Evolutionary conservation across 2,329 filamentous ascomycete species (phyloP).

Genomic region (Aureobasidium sp.): DNA sequence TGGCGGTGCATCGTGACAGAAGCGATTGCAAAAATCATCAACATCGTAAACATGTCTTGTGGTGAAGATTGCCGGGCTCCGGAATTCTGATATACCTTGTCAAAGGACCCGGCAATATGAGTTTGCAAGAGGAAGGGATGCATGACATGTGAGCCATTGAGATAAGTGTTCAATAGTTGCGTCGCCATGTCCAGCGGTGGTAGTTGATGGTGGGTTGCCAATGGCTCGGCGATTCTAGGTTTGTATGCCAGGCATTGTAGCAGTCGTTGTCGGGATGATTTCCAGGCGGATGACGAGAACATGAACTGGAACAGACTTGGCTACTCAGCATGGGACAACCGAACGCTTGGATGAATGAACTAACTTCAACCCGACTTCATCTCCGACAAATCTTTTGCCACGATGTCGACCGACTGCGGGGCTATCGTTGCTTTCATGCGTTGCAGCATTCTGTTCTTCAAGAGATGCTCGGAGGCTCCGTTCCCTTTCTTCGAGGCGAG

Average conservation of each 20-base stretch:
- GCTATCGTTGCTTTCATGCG: not conserved
- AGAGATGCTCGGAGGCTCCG: not conserved
- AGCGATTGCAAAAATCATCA: conserved; percentile 35
- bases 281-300: conserved; percentile 11
- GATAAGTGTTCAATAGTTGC: conserved; percentile 13
- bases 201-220: conserved; percentile 6
- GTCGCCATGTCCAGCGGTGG: conserved; percentile 10
- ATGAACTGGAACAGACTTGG: conserved; percentile 15
- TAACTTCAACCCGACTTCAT: conserved; percentile 13
- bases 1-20: conserved; percentile 31
- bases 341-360: too few relatives aligned
- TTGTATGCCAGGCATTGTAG: conserved; percentile 1
- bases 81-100: not conserved
- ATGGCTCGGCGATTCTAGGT: conserved; percentile 1
- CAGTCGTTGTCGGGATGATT: conserved; percentile 1
- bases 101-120: not conserved
- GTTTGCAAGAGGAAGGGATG: not conserved
- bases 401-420: not conserved
- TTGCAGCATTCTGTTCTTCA: not conserved
- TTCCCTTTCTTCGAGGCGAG: not conserved
- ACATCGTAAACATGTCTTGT: conserved; percentile 14
- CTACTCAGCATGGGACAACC: not conserved
- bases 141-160: not conserved
- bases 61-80: not conserved
- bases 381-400: conserved; percentile 10